Percentiles rank a stretch among this genome's conserved stretches.
Evolutionary conservation across 768 basidiomycete species (phyloP).

Genomic region (Russula lepida): DNA sequence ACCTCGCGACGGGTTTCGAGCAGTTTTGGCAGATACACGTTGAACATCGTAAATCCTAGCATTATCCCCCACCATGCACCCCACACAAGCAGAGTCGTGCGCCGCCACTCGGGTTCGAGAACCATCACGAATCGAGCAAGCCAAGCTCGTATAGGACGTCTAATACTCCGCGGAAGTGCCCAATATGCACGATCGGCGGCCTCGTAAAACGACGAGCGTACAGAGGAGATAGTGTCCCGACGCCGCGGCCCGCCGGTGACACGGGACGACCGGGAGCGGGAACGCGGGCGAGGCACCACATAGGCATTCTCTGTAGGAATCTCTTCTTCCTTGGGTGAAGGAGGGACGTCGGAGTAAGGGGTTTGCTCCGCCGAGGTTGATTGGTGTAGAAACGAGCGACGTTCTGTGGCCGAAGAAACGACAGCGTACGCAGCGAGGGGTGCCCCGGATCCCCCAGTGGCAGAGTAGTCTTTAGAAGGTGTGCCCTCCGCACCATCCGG

Average conservation of each 20-base stretch:
- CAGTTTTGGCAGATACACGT: conserved; percentile 82
- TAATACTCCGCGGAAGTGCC: conserved; percentile 45
- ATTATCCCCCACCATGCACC: conserved; percentile 66
- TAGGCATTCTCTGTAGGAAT: neutral
- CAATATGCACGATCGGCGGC: conserved; percentile 35
- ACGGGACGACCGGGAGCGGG: conserved; percentile 3
- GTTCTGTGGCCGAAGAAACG: neutral
- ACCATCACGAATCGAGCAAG: conserved; percentile 60
- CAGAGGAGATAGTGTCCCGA: conserved; percentile 7
- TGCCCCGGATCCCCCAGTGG: conserved; percentile 23
- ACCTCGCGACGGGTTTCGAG: conserved; percentile 48
- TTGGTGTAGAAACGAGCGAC: neutral
- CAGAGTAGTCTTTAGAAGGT: conserved; percentile 19
- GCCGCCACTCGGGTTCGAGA: conserved; percentile 64
- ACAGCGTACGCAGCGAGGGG: conserved; percentile 12
- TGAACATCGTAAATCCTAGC: conserved; percentile 85
- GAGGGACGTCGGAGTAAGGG: neutral
- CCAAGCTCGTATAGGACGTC: conserved; percentile 60
- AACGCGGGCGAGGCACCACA: neutral
- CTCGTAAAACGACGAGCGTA: conserved; percentile 39
- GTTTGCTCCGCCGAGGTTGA: neutral
- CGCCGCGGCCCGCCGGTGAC: neutral
- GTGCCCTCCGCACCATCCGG: neutral
- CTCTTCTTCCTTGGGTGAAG: neutral
- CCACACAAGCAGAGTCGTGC: conserved; percentile 77